Conservation (phyloP, 2,329 filamentous ascomycete genomes). For the Colletotrichum sp. region DNA sequence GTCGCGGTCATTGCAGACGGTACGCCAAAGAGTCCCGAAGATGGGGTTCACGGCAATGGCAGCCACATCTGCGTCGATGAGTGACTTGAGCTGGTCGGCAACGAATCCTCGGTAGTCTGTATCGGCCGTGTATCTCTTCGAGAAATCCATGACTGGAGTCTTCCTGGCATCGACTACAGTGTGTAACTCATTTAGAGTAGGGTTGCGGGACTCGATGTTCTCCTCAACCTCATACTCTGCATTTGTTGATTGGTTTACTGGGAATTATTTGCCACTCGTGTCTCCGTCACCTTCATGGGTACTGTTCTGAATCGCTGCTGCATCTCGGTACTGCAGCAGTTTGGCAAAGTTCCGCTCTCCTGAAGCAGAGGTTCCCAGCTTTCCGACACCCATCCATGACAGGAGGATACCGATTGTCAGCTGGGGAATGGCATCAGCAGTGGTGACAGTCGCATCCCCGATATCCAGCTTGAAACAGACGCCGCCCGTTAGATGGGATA, state of each 20-base stretch:
- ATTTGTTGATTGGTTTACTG: not conserved
- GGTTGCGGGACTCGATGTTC: conserved; percentile 19
- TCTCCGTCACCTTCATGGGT: not conserved
- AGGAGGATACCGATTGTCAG: conserved; percentile 45
- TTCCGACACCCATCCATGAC: conserved; percentile 45
- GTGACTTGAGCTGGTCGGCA: conserved; percentile 39
- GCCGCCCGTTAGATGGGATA: conserved; percentile 46
- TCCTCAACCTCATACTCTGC: not conserved
- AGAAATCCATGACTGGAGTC: conserved; percentile 35
- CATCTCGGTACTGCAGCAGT: not conserved
- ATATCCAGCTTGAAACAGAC: conserved; percentile 36
- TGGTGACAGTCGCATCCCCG: conserved; percentile 18
- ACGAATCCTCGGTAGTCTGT: conserved; percentile 40
- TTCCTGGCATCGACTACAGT: conserved; percentile 25
- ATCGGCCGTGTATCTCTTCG: conserved; percentile 43
- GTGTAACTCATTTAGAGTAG: conserved; percentile 27
- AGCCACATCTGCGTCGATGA: conserved; percentile 47
- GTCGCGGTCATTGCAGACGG: conserved; percentile 49
- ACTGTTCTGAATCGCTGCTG: not conserved
- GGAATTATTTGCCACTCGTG: not conserved
- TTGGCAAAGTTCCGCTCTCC: not conserved
- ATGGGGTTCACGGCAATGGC: conserved; percentile 53
- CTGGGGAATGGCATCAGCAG: conserved; percentile 35
- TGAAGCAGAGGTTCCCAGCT: conserved; percentile 17
- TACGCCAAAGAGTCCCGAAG: conserved; percentile 54